Conservation (phyloP, 73 alveolate species). For the Tetrahymena thermophila region DNA sequence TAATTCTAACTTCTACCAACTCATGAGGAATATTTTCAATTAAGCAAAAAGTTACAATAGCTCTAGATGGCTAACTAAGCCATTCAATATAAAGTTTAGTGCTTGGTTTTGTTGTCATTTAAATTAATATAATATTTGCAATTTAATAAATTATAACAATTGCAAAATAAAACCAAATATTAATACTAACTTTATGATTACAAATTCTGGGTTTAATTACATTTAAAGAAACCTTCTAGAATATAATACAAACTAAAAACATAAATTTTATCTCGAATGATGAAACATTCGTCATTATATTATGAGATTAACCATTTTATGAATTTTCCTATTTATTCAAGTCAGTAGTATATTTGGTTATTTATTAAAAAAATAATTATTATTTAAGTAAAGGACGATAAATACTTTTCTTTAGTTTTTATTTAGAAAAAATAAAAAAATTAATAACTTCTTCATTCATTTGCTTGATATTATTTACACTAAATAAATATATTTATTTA, state of each 20-base stretch:
- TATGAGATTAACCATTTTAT: background rate
- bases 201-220: background rate
- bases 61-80: conserved; percentile 55
- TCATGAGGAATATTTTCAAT: conserved; percentile 44
- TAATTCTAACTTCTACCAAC: conserved; percentile 21
- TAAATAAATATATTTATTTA: no score
- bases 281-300: background rate
- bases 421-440: no score
- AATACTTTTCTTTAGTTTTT: no score
- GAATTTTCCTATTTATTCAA: background rate
- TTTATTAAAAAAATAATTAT: no score
- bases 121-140: background rate
- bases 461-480: no score
- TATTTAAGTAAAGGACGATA: background rate
- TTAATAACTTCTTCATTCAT: no score
- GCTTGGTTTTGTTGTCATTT: background rate
- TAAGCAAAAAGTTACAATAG: conserved; percentile 45
- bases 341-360: background rate
- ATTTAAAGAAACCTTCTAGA: background rate
- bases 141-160: background rate
- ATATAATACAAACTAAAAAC: no score
- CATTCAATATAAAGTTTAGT: background rate
- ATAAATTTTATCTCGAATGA: background rate
- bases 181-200: background rate
- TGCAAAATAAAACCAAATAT: background rate